These are phyloP conservation scores for Vigna reflexopilosa DNA, from an alignment of 306 rosid genomes.

Conservation along the genomic window DNA sequence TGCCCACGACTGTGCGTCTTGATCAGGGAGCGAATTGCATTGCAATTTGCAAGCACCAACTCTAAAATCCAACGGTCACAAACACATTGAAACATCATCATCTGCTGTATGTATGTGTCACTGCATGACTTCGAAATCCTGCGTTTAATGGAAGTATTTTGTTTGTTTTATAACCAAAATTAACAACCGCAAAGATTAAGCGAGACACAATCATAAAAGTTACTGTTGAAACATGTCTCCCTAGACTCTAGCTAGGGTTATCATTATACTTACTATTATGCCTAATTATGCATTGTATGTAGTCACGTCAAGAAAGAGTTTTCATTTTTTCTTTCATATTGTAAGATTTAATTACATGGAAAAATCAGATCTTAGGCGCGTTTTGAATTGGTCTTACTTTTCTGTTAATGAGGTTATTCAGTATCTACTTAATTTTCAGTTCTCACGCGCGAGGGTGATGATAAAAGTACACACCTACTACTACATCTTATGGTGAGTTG, in stretches of 20 bases:
- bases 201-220: conserved; percentile 10
- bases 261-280: conserved; percentile 16
- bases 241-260: background rate
- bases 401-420: background rate
- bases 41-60: background rate
- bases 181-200: background rate
- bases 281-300: conserved; percentile 11
- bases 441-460: no score
- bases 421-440: no score
- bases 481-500: no score
- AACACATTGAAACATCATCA: background rate
- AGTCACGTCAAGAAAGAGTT: background rate
- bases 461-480: no score
- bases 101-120: no score
- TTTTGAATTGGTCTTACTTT: background rate
- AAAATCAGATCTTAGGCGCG: background rate
- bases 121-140: background rate
- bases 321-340: background rate
- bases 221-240: background rate
- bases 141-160: background rate
- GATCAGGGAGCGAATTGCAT: conserved; percentile 8
- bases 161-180: background rate
- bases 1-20: conserved; percentile 21
- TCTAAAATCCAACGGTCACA: background rate
- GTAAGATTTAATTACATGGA: background rate